These are phyloP conservation scores for Hydnomerulius pinastri DNA, from an alignment of 768 basidiomycete genomes.

Conservation along the genomic window DNA sequence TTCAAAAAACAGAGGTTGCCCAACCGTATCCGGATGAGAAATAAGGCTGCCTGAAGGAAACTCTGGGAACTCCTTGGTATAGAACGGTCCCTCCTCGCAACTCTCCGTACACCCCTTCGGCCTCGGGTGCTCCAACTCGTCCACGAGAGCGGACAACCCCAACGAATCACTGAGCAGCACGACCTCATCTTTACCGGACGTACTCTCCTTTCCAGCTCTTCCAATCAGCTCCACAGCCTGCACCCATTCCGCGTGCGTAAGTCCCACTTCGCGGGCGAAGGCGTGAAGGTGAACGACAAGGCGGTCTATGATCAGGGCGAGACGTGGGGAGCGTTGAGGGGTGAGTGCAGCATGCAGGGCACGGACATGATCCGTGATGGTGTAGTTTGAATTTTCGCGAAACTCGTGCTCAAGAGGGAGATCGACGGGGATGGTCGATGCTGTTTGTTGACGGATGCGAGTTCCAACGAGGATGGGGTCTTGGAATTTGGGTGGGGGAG, in stretches of 20 bases:
- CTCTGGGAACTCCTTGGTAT: neutral
- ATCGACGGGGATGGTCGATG: neutral
- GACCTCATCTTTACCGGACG: neutral
- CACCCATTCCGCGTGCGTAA: neutral
- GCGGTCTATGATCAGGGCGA: neutral
- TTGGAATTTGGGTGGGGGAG: neutral
- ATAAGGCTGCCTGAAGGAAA: neutral
- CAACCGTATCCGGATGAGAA: neutral
- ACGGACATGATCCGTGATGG: neutral
- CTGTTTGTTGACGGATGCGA: neutral
- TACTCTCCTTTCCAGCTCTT: neutral
- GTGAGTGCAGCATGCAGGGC: neutral
- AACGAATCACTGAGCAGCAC: neutral
- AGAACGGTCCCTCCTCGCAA: neutral
- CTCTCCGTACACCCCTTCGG: neutral
- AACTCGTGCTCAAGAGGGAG: neutral
- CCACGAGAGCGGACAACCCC: neutral
- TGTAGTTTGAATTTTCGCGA: neutral
- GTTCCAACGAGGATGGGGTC: neutral
- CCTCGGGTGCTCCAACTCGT: neutral
- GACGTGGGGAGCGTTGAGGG: neutral
- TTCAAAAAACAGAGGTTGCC: neutral
- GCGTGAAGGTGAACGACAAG: neutral
- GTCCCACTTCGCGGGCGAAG: neutral
- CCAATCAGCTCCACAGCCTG: neutral